Percentiles rank a stretch among this genome's conserved stretches.
Conservation (phyloP, 202 grass and related monocot species). For the Elaeis oleifera region DNA sequence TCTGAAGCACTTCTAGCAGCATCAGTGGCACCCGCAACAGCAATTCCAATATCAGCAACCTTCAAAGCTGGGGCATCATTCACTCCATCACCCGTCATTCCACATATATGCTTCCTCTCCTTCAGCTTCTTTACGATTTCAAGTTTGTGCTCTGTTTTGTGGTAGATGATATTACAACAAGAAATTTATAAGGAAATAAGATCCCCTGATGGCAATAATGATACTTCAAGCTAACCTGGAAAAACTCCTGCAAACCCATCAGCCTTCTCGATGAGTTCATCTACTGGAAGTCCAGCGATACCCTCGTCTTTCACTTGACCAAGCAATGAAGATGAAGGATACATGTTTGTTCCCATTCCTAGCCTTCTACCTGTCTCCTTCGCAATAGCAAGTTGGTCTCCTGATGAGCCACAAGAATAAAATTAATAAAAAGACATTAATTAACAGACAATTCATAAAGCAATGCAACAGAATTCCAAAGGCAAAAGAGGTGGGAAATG, state of each 20-base stretch:
- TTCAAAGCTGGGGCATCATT: conserved; percentile 91
- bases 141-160: conserved; percentile 77
- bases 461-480: too few species aligned
- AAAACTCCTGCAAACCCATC: conserved; percentile 68
- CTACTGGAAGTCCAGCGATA: conserved; percentile 40
- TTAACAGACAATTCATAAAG: too few species aligned
- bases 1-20: conserved; percentile 75
- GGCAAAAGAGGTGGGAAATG: too few species aligned
- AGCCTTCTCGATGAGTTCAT: conserved; percentile 44
- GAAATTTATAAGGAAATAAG: too few species aligned
- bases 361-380: conserved; percentile 94
- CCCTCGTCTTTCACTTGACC: conserved; percentile 50
- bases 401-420: conserved; percentile 5
- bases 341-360: conserved; percentile 98
- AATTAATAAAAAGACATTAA: too few species aligned
- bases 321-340: conserved; percentile 72
- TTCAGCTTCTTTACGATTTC: conserved; percentile 88
- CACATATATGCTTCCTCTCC: conserved; percentile 91
- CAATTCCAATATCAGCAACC: conserved; percentile 93
- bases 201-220: not conserved
- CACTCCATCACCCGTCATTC: conserved; percentile 93
- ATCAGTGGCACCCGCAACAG: conserved; percentile 79
- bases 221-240: conserved; percentile 31
- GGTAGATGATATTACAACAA: too few species aligned
- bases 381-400: conserved; percentile 87